phyloP scores from a whole-genome alignment of 805 yeast species.

The Ogataea chonburiensis region DNA sequence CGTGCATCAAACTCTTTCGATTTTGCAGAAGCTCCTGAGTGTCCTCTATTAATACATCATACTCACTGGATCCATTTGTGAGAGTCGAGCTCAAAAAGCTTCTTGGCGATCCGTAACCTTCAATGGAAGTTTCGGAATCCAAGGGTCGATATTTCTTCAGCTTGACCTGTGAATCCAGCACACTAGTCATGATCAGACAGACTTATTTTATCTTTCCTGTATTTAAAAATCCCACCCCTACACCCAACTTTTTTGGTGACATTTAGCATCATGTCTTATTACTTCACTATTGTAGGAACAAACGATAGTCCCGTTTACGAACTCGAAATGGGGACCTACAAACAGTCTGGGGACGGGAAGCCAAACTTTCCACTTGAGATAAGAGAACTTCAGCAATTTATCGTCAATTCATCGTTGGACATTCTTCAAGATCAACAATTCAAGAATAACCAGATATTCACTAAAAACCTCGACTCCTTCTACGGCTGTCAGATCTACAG shows the following conservation, averaged over 20 bases:
- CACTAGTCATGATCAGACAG: conserved; percentile 10
- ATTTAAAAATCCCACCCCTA: conserved; percentile 1
- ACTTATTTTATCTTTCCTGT: background rate
- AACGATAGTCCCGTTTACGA: conserved; percentile 86
- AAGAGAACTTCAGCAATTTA: conserved; percentile 80
- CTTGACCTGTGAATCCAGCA: conserved; percentile 18
- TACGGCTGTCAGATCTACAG: conserved; percentile 83
- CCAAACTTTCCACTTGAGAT: conserved; percentile 65
- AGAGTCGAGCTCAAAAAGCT: conserved; percentile 9
- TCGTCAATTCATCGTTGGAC: conserved; percentile 85
- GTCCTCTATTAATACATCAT: conserved; percentile 9
- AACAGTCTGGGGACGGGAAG: conserved; percentile 64
- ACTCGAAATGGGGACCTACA: conserved; percentile 75
- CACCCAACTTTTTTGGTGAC: conserved; percentile 5
- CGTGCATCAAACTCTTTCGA: conserved; percentile 9
- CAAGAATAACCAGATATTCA: conserved; percentile 60
- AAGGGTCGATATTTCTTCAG: conserved; percentile 18
- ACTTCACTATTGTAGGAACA: conserved; percentile 85
- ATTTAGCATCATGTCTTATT: conserved; percentile 60
- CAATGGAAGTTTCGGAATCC: background rate
- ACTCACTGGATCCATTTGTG: conserved; percentile 6
- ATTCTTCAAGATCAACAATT: conserved; percentile 90
- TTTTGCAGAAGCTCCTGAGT: conserved; percentile 8
- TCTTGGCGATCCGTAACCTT: conserved; percentile 5
- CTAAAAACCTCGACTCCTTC: conserved; percentile 81